A percentile compares a stretch with the other conserved stretches of the same genome.
These are phyloP conservation scores for Amanita fuliginea DNA, from an alignment of 768 basidiomycete genomes.

Conservation along the genomic window DNA sequence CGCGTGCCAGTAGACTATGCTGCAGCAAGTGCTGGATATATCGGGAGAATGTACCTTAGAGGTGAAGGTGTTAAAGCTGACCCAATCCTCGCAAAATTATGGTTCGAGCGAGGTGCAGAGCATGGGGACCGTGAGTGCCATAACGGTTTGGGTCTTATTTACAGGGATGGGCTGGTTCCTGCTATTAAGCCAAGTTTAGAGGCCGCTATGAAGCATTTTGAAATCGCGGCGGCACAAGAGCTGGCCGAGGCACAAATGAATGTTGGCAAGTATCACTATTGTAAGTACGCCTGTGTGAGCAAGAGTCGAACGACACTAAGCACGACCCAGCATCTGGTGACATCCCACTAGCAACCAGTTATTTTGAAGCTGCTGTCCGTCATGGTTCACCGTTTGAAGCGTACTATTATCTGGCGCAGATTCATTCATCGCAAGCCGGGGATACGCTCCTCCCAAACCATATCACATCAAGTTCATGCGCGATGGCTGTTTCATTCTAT, in stretches of 20 bases:
- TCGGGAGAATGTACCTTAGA: slow-evolving; percentile 89
- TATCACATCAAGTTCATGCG: slow-evolving; percentile 64
- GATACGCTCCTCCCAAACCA: slow-evolving; percentile 30
- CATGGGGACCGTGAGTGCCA: slow-evolving; percentile 81
- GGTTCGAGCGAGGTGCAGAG: slow-evolving; percentile 83
- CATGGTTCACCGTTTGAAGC: slow-evolving; percentile 91
- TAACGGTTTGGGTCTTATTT: slow-evolving; percentile 87
- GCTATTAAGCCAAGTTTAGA: slow-evolving; percentile 52
- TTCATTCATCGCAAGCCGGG: slow-evolving; percentile 54
- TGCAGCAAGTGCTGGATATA: slow-evolving; percentile 72
- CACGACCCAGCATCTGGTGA: slow-evolving; percentile 54
- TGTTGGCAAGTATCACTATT: slow-evolving; percentile 67
- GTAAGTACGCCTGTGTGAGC: slow-evolving; percentile 30
- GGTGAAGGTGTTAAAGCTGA: slow-evolving; percentile 87
- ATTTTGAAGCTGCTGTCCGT: slow-evolving; percentile 78
- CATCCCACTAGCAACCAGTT: slow-evolving; percentile 46
- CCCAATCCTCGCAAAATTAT: slow-evolving; percentile 69
- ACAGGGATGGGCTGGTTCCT: slow-evolving; percentile 75
- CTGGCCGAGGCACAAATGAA: slow-evolving; percentile 90
- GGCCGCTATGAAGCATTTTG: slow-evolving; percentile 59
- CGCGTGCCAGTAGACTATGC: slow-evolving; percentile 47
- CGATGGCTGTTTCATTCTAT: slow-evolving; percentile 86
- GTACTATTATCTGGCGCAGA: slow-evolving; percentile 84
- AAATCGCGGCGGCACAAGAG: slow-evolving; percentile 74
- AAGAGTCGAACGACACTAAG: neutral